A percentile compares a stretch with the other conserved stretches of the same genome.
These are phyloP conservation scores for Russula sp. DNA, from an alignment of 768 basidiomycete genomes.

Conservation along the genomic window DNA sequence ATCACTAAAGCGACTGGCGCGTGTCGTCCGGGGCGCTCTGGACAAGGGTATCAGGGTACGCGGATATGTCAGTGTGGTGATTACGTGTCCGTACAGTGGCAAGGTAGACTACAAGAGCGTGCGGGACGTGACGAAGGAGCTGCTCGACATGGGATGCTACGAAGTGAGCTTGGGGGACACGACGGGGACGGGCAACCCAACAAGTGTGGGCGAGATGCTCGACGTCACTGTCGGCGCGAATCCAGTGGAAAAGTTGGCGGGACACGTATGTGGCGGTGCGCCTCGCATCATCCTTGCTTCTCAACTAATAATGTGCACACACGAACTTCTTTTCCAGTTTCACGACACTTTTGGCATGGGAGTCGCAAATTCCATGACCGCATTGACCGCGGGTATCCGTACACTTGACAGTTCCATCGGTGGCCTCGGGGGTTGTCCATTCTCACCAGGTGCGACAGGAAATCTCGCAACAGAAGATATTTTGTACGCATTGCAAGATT, in stretches of 20 bases:
- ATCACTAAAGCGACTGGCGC: slow-evolving; percentile 56
- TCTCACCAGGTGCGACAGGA: slow-evolving; percentile 92
- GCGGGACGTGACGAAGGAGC: slow-evolving; percentile 58
- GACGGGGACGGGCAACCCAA: slow-evolving; percentile 78
- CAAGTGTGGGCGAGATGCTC: slow-evolving; percentile 59
- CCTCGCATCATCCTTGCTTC: neutral
- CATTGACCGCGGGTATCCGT: slow-evolving; percentile 66
- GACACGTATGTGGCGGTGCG: slow-evolving; percentile 42
- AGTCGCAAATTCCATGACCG: slow-evolving; percentile 67
- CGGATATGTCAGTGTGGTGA: slow-evolving; percentile 81
- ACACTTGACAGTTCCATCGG: slow-evolving; percentile 83
- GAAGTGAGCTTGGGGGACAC: slow-evolving; percentile 92
- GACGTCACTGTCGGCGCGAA: slow-evolving; percentile 60
- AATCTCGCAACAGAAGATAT: slow-evolving; percentile 94
- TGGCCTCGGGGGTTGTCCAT: slow-evolving; percentile 93
- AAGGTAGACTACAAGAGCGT: slow-evolving; percentile 58
- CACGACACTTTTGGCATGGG: slow-evolving; percentile 89
- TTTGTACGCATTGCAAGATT: slow-evolving; percentile 71
- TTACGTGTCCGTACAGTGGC: slow-evolving; percentile 86
- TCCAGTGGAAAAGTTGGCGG: slow-evolving; percentile 63
- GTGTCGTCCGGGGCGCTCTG: slow-evolving; percentile 57
- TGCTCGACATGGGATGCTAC: slow-evolving; percentile 90
- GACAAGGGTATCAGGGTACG: slow-evolving; percentile 61
- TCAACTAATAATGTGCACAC: neutral
- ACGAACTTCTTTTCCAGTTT: slow-evolving; percentile 43